Percentiles rank a stretch among this genome's conserved stretches.
phyloP scores from a whole-genome alignment of 192 early-diverging fungal genomes.

The Coemansia sp. region DNA sequence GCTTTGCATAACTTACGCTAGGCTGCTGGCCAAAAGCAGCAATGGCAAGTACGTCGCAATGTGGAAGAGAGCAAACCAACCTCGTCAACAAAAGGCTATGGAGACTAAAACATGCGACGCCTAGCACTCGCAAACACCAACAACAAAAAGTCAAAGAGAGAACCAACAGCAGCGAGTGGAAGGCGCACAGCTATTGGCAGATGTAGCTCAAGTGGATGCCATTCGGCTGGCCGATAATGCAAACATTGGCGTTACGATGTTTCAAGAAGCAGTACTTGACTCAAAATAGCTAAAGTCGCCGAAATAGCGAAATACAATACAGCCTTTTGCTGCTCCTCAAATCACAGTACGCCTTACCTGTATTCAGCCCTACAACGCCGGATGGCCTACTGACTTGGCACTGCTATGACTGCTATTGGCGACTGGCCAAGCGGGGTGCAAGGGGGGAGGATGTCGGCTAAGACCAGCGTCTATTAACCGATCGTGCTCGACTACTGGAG shows the following conservation, averaged over 20 bases:
- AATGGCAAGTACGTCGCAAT: neutral
- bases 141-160: neutral
- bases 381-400: neutral
- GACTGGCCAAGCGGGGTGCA: neutral
- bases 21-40: neutral
- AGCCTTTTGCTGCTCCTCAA: neutral
- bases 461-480: slow-evolving; percentile 6
- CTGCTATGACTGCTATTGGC: neutral
- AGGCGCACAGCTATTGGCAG: neutral
- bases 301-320: slow-evolving; percentile 19
- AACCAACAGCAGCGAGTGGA: neutral
- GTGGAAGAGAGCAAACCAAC: neutral
- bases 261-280: slow-evolving; percentile 7
- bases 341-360: neutral
- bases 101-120: slow-evolving; percentile 5
- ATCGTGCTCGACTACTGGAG: slow-evolving; percentile 14
- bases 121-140: neutral
- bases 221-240: neutral
- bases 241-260: neutral
- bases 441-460: neutral
- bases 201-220: neutral
- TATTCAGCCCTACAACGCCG: neutral
- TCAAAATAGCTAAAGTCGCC: slow-evolving; percentile 28
- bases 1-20: neutral
- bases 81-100: neutral